phyloP scores from a whole-genome alignment of 352 stramenopile genomes.

The Pythium aristosporum region DNA sequence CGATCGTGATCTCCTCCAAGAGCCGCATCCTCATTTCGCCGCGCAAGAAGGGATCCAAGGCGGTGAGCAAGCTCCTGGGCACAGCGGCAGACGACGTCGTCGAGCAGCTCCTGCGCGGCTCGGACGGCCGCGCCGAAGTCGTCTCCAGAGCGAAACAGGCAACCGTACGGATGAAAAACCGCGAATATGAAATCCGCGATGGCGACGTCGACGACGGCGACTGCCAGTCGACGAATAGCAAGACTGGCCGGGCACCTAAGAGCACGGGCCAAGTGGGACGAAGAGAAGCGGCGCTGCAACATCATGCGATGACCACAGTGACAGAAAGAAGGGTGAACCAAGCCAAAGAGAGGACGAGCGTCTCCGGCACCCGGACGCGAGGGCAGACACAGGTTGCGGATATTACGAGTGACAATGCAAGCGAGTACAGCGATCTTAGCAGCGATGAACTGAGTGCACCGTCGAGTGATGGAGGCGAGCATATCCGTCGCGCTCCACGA shows the following conservation, averaged over 20 bases:
- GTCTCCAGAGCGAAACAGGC: slow-evolving; percentile 7
- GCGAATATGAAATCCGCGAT: background rate
- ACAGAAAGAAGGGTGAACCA: background rate
- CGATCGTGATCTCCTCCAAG: slow-evolving; percentile 59
- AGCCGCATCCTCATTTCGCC: slow-evolving; percentile 67
- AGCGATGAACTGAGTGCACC: slow-evolving; percentile 13
- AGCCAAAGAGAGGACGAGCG: background rate
- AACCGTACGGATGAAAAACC: slow-evolving; percentile 6
- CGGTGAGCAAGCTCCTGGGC: slow-evolving; percentile 21
- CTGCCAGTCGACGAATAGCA: background rate
- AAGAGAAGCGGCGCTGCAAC: background rate
- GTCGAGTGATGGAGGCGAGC: slow-evolving; percentile 8
- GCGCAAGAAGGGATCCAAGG: slow-evolving; percentile 30
- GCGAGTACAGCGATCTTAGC: slow-evolving; percentile 3
- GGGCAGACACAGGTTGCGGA: background rate
- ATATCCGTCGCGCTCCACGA: background rate
- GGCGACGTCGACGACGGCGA: background rate
- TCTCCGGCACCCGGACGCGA: background rate
- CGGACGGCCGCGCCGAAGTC: slow-evolving; percentile 1
- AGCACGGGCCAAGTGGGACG: background rate
- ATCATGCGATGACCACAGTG: background rate
- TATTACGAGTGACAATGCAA: background rate
- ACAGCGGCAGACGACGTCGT: slow-evolving; percentile 23
- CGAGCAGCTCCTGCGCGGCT: slow-evolving; percentile 18
- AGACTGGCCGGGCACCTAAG: background rate